A percentile compares a stretch with the other conserved stretches of the same genome.
phyloP scores from a whole-genome alignment of 345 rosid genomes.

The Kandelia obovata region DNA sequence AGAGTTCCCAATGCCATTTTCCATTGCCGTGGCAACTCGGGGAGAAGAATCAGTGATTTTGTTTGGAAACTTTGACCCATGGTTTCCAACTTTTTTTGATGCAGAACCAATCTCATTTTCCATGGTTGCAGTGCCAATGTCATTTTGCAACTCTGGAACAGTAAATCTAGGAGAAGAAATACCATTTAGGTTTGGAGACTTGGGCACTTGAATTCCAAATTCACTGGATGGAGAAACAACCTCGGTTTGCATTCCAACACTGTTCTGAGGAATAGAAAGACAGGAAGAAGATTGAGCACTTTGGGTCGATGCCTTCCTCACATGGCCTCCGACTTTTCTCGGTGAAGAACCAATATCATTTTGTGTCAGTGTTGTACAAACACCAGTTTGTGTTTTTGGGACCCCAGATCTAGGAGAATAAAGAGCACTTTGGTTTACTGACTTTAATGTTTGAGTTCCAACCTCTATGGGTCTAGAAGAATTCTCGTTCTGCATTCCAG shows the following conservation, averaged over 20 bases:
- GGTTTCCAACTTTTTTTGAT: conserved; percentile 33
- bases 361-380: conserved; percentile 5
- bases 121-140: conserved; percentile 13
- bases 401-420: conserved; percentile 14
- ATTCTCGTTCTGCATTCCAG: conserved; percentile 20
- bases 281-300: conserved; percentile 32
- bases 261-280: conserved; percentile 25
- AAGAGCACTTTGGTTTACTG: conserved; percentile 10
- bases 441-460: conserved; percentile 35
- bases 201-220: conserved; percentile 33
- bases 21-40: conserved; percentile 17
- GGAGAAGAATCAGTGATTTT: conserved; percentile 20
- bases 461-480: conserved; percentile 28
- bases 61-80: conserved; percentile 21
- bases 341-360: conserved; percentile 15
- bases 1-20: conserved; percentile 18
- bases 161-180: no score
- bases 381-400: conserved; percentile 15
- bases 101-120: conserved; percentile 28
- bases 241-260: conserved; percentile 24
- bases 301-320: conserved; percentile 18
- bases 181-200: conserved; percentile 5
- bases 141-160: conserved; percentile 8
- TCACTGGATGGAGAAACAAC: conserved; percentile 23
- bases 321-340: conserved; percentile 20